phyloP scores from a whole-genome alignment of 768 basidiomycete genomes.

The Candolleomyces aberdarensis region DNA sequence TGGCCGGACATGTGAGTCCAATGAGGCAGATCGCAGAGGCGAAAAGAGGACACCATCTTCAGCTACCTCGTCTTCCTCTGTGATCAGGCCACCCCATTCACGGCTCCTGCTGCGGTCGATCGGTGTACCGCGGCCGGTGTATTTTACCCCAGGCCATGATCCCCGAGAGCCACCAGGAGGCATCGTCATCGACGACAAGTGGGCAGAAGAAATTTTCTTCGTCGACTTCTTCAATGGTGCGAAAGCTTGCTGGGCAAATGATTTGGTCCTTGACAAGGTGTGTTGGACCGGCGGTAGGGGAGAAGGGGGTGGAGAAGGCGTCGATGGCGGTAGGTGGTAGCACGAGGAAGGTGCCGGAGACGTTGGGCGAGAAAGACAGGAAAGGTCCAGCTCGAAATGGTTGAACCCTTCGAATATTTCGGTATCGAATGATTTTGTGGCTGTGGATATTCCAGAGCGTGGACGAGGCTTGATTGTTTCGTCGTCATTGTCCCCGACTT shows the following conservation, averaged over 20 bases:
- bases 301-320: slow-evolving; percentile 28
- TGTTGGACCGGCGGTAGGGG: slow-evolving; percentile 27
- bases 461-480: slow-evolving; percentile 19
- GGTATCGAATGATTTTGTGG: slow-evolving; percentile 15
- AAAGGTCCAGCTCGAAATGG: slow-evolving; percentile 46
- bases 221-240: slow-evolving; percentile 18
- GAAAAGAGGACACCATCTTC: slow-evolving; percentile 48
- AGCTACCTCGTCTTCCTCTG: slow-evolving; percentile 27
- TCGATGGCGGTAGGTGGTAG: slow-evolving; percentile 24
- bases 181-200: slow-evolving; percentile 20
- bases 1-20: slow-evolving; percentile 33
- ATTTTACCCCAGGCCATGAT: slow-evolving; percentile 42
- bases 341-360: slow-evolving; percentile 37
- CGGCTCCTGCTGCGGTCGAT: slow-evolving; percentile 40
- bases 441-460: slow-evolving; percentile 11
- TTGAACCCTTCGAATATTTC: slow-evolving; percentile 39
- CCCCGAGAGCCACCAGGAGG: slow-evolving; percentile 29
- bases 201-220: slow-evolving; percentile 17
- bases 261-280: slow-evolving; percentile 33
- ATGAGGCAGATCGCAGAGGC: slow-evolving; percentile 31
- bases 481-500: slow-evolving; percentile 23
- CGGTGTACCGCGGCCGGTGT: slow-evolving; percentile 48
- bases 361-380: slow-evolving; percentile 38
- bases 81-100: slow-evolving; percentile 41
- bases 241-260: slow-evolving; percentile 27